Conservation (phyloP, 1,284 basidiomycete species). For the Irpex rosettiformis region DNA sequence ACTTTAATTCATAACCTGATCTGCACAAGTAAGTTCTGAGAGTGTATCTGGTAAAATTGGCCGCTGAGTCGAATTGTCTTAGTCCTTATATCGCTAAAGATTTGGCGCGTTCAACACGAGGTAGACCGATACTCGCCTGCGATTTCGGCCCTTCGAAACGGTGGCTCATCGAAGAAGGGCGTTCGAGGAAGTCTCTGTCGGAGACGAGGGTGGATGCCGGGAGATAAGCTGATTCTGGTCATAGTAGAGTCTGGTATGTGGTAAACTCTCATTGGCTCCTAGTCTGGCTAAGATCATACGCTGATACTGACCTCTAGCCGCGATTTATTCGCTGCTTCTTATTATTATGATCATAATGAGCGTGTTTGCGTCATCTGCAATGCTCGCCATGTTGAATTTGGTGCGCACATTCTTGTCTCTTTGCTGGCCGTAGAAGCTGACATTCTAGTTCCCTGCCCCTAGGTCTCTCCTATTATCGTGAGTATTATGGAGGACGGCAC, state of each 20-base stretch:
- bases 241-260: constrained; percentile 12
- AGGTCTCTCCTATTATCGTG: constrained; percentile 15
- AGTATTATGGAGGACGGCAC: not conserved
- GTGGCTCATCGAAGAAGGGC: not conserved
- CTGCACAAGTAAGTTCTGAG: constrained; percentile 8
- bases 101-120: constrained; percentile 12
- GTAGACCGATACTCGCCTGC: constrained; percentile 9
- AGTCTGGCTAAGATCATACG: not conserved
- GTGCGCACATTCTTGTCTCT: not conserved
- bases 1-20: constrained; percentile 12
- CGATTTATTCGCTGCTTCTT: constrained; percentile 9
- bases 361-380: constrained; percentile 1
- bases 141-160: not conserved
- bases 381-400: constrained; percentile 11
- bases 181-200: not conserved
- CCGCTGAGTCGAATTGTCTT: not conserved
- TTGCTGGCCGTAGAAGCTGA: not conserved
- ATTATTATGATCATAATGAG: constrained; percentile 11
- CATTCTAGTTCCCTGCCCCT: not conserved
- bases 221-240: constrained; percentile 4
- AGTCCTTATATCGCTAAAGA: constrained; percentile 15
- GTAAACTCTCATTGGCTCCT: not conserved
- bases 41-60: too few species aligned
- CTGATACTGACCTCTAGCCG: not conserved
- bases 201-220: not conserved